phyloP scores from a whole-genome alignment of 2,329 filamentous ascomycete genomes.

The Catunica adiposa region DNA sequence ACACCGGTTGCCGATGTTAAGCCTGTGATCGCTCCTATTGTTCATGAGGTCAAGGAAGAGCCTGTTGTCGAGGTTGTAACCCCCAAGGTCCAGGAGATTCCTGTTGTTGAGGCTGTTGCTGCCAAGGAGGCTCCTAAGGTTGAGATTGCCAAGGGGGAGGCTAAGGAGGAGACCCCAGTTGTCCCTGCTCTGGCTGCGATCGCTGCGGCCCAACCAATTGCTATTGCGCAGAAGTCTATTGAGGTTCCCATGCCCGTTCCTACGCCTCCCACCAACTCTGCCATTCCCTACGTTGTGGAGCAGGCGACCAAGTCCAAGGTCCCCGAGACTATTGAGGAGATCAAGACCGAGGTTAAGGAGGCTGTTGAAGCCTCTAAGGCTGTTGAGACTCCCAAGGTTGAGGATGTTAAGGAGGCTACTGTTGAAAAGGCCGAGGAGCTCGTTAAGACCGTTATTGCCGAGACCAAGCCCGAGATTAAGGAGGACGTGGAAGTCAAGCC shows the following conservation, averaged over 20 bases:
- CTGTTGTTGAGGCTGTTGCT: background rate
- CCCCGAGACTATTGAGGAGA: background rate
- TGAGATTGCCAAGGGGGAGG: background rate
- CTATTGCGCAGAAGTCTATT: background rate
- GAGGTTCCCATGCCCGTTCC: background rate
- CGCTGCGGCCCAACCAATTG: background rate
- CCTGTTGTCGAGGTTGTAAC: too few relatives aligned
- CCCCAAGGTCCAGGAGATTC: background rate
- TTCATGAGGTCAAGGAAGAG: background rate
- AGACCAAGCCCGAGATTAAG: background rate
- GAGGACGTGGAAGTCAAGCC: background rate
- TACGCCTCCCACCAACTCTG: slow-evolving; percentile 5
- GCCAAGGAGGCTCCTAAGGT: background rate
- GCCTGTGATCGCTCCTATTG: background rate
- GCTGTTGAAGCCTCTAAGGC: background rate
- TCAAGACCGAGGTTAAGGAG: background rate
- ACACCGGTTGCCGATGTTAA: background rate
- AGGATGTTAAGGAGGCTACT: background rate
- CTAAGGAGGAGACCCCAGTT: background rate
- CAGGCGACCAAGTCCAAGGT: background rate
- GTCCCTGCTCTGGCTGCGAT: background rate
- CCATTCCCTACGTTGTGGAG: slow-evolving; percentile 3
- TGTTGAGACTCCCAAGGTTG: background rate
- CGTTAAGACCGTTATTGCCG: too few relatives aligned
- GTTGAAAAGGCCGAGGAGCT: too few relatives aligned